These are phyloP conservation scores for Allantophomopsis cytisporea DNA, from an alignment of 2,329 filamentous ascomycete species.

Conservation along the genomic window DNA sequence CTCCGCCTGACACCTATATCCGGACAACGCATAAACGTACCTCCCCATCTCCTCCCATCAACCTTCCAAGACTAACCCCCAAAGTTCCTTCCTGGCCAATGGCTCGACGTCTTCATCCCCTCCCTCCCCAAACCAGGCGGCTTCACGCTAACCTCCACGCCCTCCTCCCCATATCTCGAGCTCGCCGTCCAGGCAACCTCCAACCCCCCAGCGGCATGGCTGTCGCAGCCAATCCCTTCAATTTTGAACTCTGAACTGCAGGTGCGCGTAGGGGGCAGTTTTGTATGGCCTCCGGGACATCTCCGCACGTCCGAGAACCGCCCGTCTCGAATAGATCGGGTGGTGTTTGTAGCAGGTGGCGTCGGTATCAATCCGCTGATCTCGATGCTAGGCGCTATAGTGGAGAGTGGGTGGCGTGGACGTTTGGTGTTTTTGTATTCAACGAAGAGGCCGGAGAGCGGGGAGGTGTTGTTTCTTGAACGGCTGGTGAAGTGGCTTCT, in stretches of 20 bases:
- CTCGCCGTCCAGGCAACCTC: slow-evolving; percentile 65
- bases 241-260: slow-evolving; percentile 45
- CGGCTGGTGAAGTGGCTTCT: slow-evolving; percentile 28
- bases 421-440: slow-evolving; percentile 14
- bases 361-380: slow-evolving; percentile 20
- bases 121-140: slow-evolving; percentile 58
- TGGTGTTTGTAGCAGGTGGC: slow-evolving; percentile 47
- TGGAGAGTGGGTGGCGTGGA: neutral
- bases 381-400: slow-evolving; percentile 12
- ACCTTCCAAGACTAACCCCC: neutral
- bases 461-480: slow-evolving; percentile 35
- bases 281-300: slow-evolving; percentile 57
- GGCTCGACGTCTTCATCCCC: slow-evolving; percentile 74
- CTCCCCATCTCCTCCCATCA: too few relatives aligned
- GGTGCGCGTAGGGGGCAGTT: slow-evolving; percentile 68
- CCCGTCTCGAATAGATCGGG: slow-evolving; percentile 31
- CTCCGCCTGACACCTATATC: slow-evolving; percentile 34
- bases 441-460: slow-evolving; percentile 12
- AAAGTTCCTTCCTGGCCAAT: slow-evolving; percentile 72
- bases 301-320: slow-evolving; percentile 18
- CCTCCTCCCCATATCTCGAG: slow-evolving; percentile 55
- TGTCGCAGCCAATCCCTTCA: slow-evolving; percentile 45
- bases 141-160: slow-evolving; percentile 77
- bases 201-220: slow-evolving; percentile 64
- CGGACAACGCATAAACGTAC: too few relatives aligned